phyloP scores from a whole-genome alignment of 2,329 filamentous ascomycete species.

The Lasiodiplodia gonubiensis region DNA sequence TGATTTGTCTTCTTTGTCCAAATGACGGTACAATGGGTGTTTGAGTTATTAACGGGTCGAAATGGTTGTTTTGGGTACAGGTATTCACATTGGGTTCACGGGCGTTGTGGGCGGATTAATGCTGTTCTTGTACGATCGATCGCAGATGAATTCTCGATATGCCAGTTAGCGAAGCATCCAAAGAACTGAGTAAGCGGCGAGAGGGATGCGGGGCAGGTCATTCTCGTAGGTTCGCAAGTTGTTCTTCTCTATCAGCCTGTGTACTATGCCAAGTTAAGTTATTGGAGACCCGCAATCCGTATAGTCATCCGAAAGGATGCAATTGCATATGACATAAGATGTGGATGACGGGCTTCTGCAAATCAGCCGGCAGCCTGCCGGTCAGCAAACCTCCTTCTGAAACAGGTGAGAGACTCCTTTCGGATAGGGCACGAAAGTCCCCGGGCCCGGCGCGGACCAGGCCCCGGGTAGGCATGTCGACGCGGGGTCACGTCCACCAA shows the following conservation, averaged over 20 bases:
- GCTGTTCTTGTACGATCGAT: background rate
- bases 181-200: too few relatives aligned
- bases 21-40: slow-evolving; percentile 6
- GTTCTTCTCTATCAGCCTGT: too few relatives aligned
- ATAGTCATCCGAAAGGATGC: background rate
- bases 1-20: background rate
- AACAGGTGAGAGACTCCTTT: background rate
- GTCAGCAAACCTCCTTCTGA: background rate
- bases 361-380: background rate
- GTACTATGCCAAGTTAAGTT: background rate
- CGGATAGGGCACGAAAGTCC: background rate
- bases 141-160: background rate
- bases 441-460: background rate
- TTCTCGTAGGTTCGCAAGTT: too few relatives aligned
- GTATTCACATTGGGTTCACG: slow-evolving; percentile 4
- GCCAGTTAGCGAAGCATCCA: too few relatives aligned
- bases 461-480: background rate
- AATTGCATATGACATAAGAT: background rate
- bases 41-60: background rate
- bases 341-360: background rate
- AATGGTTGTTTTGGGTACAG: slow-evolving; percentile 10
- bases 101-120: slow-evolving; percentile 6
- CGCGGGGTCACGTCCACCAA: background rate
- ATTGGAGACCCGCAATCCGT: background rate
- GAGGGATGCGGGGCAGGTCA: too few relatives aligned